Base-by-base conservation (phyloP, 352 stramenopile species). In the Pythium dissimile region DNA sequence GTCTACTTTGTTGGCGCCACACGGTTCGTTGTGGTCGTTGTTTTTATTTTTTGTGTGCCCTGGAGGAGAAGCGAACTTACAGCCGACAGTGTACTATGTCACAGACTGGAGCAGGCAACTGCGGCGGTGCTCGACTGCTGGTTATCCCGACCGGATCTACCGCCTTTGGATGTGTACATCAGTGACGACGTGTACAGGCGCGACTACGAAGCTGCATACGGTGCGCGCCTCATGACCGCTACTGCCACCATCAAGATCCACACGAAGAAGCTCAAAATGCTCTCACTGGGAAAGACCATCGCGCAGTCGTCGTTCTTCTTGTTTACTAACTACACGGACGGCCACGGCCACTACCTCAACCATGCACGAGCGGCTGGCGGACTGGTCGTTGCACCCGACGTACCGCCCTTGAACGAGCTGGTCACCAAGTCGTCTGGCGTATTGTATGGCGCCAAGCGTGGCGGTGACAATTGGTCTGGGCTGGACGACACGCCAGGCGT, bases 331-430 rank as follows among this genome's bases (percentile, higher is more conserved):
- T 21, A 65, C 21, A 60, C 71, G 42, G 77, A 87, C 48, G 74
- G 77, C 8, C 83, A 77, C 28, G 77, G 72, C 2, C 75, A 80
- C 59, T 82, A 80, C 49, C 80, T 83, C 53, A 86, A 86, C 61
- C 75, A 86, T 24, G 75, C 75, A 21, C 71, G 71, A 12, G 66
- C 72, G 13, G 66, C 57, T n/a, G 64, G 68, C 11, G 73, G 47
- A 0, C 60, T 83, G 5, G 73, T 86, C 31, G 30, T 86, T 11
- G 69, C 72, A 10, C 74, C 75, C 1, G 61, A 83, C 26, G 44
- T 71, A 6, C 67, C 72, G 5, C 71, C 75, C 1, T 81, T 86
- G 75, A 86, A 81, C 59, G 74, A 88, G 61, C 69, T 85, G 9
- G 39, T 87, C 16, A 75, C 70, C 21, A 55, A 59, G 1, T 44